These are phyloP conservation scores for Diaporthe humulicola DNA, from an alignment of 2,329 filamentous ascomycete genomes.

Conservation along the genomic window DNA sequence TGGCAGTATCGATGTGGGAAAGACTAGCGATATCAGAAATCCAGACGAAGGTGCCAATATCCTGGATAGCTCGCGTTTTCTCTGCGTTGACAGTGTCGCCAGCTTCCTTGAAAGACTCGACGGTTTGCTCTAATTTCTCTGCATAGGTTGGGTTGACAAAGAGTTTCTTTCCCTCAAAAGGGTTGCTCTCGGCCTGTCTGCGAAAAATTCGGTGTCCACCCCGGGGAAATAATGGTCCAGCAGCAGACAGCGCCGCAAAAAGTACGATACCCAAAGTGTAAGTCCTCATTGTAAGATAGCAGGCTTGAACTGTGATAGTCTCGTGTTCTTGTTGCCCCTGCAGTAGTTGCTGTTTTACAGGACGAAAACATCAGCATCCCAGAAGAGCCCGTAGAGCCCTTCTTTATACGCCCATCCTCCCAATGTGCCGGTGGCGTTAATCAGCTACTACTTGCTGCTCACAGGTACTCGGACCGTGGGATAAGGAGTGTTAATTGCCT, in stretches of 20 bases:
- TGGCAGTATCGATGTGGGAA: slow-evolving; percentile 55
- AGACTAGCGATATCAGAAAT: slow-evolving; percentile 1
- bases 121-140: slow-evolving; percentile 55
- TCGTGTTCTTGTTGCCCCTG: neutral
- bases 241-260: neutral
- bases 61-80: slow-evolving; percentile 5
- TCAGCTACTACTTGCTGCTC: neutral
- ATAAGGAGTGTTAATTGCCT: neutral
- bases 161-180: slow-evolving; percentile 62
- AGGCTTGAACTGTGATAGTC: neutral
- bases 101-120: slow-evolving; percentile 42
- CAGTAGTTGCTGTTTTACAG: neutral
- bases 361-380: too few species aligned
- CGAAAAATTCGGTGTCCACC: neutral
- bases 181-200: slow-evolving; percentile 46
- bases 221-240: neutral
- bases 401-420: neutral
- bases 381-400: neutral
- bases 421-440: neutral
- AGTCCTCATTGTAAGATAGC: neutral
- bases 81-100: neutral
- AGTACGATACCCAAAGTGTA: neutral
- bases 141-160: slow-evolving; percentile 61
- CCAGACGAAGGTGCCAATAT: slow-evolving; percentile 11
- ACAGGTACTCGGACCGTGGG: neutral